These are phyloP conservation scores for Epichloe scottii DNA, from an alignment of 2,329 filamentous ascomycete genomes.

Conservation along the genomic window DNA sequence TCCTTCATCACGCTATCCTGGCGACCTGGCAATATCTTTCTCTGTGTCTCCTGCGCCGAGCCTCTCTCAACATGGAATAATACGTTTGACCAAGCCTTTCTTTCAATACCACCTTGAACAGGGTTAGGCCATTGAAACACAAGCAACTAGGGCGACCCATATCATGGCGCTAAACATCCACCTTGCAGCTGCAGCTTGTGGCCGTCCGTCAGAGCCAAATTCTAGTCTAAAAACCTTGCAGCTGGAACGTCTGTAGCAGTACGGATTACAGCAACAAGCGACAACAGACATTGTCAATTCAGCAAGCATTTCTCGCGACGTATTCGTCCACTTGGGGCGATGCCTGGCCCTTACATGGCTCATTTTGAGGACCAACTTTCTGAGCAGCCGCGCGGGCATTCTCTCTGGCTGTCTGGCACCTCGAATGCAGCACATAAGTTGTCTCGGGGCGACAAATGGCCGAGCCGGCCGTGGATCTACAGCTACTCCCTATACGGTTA, in stretches of 20 bases:
- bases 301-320: neutral
- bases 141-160: slow-evolving; percentile 2
- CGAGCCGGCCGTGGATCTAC: slow-evolving; percentile 2
- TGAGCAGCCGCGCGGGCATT: no score
- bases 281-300: neutral
- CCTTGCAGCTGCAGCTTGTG: slow-evolving; percentile 1
- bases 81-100: slow-evolving; percentile 7
- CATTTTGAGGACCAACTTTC: neutral
- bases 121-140: slow-evolving; percentile 6
- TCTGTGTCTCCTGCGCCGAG: slow-evolving; percentile 2
- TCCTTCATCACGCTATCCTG: slow-evolving; percentile 1
- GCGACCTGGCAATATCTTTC: neutral
- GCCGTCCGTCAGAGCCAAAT: neutral
- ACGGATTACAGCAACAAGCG: neutral
- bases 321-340: neutral
- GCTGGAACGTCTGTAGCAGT: neutral
- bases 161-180: slow-evolving; percentile 4
- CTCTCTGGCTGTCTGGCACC: neutral
- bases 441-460: slow-evolving; percentile 2
- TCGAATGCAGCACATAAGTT: neutral
- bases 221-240: slow-evolving; percentile 3
- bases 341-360: neutral
- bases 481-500: slow-evolving; percentile 6
- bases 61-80: slow-evolving; percentile 2
- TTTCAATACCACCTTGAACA: slow-evolving; percentile 8